A percentile compares a stretch with the other conserved stretches of the same genome.
Conservation (phyloP, 2,329 filamentous ascomycete genomes). For the Ceratocystis cacaofunesta region DNA sequence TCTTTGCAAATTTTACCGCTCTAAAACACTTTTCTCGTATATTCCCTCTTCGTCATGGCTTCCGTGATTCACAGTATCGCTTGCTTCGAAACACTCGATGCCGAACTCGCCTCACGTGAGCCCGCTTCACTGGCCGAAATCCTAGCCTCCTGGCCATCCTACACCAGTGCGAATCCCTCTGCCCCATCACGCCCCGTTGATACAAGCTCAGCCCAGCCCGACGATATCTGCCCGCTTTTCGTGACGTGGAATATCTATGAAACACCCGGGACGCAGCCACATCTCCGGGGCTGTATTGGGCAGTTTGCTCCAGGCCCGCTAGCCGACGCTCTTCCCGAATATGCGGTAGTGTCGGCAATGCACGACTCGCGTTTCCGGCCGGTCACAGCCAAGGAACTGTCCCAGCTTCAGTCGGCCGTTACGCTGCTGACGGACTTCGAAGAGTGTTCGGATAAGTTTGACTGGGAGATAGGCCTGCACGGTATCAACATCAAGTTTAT, state of each 20-base stretch:
- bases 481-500: slow-evolving; percentile 76
- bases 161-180: slow-evolving; percentile 20
- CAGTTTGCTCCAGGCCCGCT: slow-evolving; percentile 75
- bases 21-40: background rate
- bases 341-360: slow-evolving; percentile 65
- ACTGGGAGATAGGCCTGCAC: slow-evolving; percentile 78
- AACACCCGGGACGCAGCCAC: slow-evolving; percentile 36
- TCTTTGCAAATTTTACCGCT: background rate
- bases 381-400: slow-evolving; percentile 38
- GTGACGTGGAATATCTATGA: slow-evolving; percentile 18
- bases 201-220: slow-evolving; percentile 19
- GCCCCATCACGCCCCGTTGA: slow-evolving; percentile 16
- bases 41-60: slow-evolving; percentile 46
- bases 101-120: slow-evolving; percentile 56
- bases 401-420: slow-evolving; percentile 48
- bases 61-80: slow-evolving; percentile 73
- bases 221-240: slow-evolving; percentile 27
- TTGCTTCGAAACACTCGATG: slow-evolving; percentile 77
- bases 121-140: slow-evolving; percentile 53
- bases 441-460: slow-evolving; percentile 53
- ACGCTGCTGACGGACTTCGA: slow-evolving; percentile 82
- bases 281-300: slow-evolving; percentile 85
- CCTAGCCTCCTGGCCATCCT: slow-evolving; percentile 46
- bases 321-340: slow-evolving; percentile 56
- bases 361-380: slow-evolving; percentile 48